Evolutionary conservation across 2,329 filamentous ascomycete species (phyloP).

Genomic region (Triangularia setosa): DNA sequence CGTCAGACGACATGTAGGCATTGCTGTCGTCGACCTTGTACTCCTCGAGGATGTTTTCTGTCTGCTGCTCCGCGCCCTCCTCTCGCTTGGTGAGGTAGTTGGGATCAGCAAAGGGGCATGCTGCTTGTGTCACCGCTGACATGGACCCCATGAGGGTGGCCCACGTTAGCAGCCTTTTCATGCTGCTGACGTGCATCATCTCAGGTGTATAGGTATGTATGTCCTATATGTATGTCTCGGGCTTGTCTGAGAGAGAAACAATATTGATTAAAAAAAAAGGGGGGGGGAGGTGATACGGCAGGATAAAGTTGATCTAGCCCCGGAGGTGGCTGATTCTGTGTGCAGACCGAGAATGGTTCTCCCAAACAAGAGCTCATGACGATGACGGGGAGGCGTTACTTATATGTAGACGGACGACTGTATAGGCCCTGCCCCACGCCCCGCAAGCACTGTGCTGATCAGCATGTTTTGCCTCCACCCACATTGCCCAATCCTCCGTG

Average conservation of each 20-base stretch:
- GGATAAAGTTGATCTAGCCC: not conserved
- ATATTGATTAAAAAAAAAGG: not conserved
- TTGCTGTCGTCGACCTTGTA: slow-evolving; percentile 51
- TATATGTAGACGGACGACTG: not conserved
- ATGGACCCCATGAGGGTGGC: slow-evolving; percentile 16
- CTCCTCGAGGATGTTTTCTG: slow-evolving; percentile 26
- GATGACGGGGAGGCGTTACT: not conserved
- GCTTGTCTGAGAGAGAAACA: not conserved
- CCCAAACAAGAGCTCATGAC: not conserved
- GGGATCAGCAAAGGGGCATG: slow-evolving; percentile 24
- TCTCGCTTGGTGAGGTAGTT: slow-evolving; percentile 16
- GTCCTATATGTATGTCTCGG: not conserved
- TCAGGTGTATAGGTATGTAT: not conserved
- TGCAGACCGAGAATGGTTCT: not conserved
- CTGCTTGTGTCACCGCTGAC: slow-evolving; percentile 17
- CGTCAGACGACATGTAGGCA: slow-evolving; percentile 60
- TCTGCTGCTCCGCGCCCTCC: slow-evolving; percentile 11
- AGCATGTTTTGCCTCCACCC: not conserved
- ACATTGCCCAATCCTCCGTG: not conserved
- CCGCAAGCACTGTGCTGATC: not conserved
- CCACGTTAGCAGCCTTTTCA: slow-evolving; percentile 22
- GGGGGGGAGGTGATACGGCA: not conserved
- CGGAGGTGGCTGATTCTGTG: not conserved
- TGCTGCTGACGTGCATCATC: slow-evolving; percentile 18
- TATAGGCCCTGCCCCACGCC: not conserved